These are phyloP conservation scores for Emergomyces pasteurianus DNA, from an alignment of 2,329 filamentous ascomycete species.

Conservation along the genomic window DNA sequence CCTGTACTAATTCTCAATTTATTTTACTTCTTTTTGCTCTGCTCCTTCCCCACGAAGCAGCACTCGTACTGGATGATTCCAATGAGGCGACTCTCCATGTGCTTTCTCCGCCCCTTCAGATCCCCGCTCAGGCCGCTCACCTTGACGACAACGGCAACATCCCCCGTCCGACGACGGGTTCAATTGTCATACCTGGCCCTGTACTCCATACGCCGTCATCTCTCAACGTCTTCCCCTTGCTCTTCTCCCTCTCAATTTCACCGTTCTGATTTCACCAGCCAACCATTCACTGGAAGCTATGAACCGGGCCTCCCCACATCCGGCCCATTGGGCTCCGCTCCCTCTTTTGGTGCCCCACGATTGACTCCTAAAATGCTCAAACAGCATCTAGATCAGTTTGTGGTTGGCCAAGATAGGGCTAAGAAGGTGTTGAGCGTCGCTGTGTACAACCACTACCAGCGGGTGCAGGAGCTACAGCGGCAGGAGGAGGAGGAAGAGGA, in stretches of 20 bases:
- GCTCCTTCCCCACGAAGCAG: neutral
- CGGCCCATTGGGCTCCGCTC: constrained; percentile 50
- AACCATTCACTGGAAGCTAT: constrained; percentile 51
- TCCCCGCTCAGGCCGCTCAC: constrained; percentile 23
- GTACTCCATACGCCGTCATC: constrained; percentile 19
- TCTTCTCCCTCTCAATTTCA: constrained; percentile 40
- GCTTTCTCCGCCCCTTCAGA: constrained; percentile 2
- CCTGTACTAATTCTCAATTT: neutral
- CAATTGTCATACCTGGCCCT: constrained; percentile 29
- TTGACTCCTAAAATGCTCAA: constrained; percentile 60
- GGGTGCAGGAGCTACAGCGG: constrained; percentile 62
- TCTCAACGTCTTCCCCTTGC: constrained; percentile 24
- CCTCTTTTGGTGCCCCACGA: constrained; percentile 44
- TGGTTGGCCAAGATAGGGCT: constrained; percentile 87
- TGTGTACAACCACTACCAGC: constrained; percentile 94
- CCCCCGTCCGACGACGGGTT: constrained; percentile 26
- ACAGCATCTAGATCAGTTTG: constrained; percentile 85
- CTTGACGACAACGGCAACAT: constrained; percentile 22
- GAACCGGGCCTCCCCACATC: constrained; percentile 50
- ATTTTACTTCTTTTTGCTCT: neutral
- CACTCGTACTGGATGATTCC: neutral
- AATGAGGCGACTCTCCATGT: neutral
- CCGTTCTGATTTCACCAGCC: constrained; percentile 51
- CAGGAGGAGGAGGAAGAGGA: constrained; percentile 71
- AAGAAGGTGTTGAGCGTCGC: constrained; percentile 86